Base-by-base conservation (phyloP, 2,329 filamentous ascomycete genomes). In the Didymella pomorum region DNA sequence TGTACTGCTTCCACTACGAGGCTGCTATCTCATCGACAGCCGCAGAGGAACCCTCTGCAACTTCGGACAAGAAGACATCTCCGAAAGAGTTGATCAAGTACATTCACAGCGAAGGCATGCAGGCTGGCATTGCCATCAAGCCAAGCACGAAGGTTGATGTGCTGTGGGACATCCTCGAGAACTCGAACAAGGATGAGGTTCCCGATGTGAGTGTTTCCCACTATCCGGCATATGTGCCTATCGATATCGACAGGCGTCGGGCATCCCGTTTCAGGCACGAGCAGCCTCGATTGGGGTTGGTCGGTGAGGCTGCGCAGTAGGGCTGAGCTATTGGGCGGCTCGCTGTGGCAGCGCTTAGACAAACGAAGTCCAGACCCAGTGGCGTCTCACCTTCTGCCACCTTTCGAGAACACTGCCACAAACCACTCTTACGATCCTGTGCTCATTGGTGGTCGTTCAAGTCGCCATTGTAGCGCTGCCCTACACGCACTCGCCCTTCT, bases 1-100 rank as follows among this genome's bases (percentile, higher is more conserved):
- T 99, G n/a, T 99, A 99, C 83, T 98, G 95, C 84, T 99, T 99
- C 84, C 95, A 99, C 83, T 98, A 98, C 80, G 95, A 99, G 81
- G 95, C 95, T 25, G 95, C 95, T 64, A 86, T 95, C 47, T 79
- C 82, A 67, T 96, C 92, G 49, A 91, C 90, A 42, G 92, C 91
- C 33, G 93, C 93, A 71, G 92, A 93, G 73, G 87, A 84, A 53
- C 93, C 94, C 46, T 87, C 90, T 68, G 85, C 84, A 55, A 84
- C 81, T 52, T 87, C 87, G 14, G 89, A 90, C 54, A 78, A 82
- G 60, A 89, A 87, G 77, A 98, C 94, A 2, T 93, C 80, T 71
- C 94, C 95, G 5, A 89, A 87, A 72, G 91, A 94, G 68, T 81
- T 99, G 70, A 92, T 98, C 70, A 86, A 86, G 68, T 97, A 94